Evolutionary conservation across 73 alveolate species (phyloP).

Genomic region (Strombidium stylifer): DNA sequence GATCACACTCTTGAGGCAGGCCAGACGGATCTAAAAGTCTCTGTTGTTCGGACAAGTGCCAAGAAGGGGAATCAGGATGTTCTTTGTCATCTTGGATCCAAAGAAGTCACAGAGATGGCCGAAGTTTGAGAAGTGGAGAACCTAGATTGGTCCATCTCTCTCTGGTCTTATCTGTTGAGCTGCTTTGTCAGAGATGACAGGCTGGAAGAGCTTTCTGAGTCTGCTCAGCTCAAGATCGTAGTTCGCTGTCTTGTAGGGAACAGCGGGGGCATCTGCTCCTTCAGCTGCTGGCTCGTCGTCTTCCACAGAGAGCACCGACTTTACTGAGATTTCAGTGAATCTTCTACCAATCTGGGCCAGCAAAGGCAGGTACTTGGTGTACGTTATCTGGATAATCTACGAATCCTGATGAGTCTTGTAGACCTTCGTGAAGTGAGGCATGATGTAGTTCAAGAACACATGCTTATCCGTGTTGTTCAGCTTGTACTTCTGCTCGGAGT

Average conservation of each 20-base stretch:
- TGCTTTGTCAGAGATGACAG: conserved; percentile 29
- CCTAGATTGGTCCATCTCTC: conserved; percentile 24
- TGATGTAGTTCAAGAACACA: conserved; percentile 40
- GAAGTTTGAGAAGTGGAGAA: conserved; percentile 8
- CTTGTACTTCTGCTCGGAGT: conserved; percentile 4
- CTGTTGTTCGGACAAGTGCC: conserved; percentile 38
- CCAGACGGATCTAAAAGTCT: conserved; percentile 20
- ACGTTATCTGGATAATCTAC: conserved; percentile 16
- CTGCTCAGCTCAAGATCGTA: conserved; percentile 38
- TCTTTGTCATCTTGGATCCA: conserved; percentile 46
- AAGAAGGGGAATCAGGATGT: conserved; percentile 29
- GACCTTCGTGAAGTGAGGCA: conserved; percentile 34
- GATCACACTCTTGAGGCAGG: conserved; percentile 26
- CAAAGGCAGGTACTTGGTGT: conserved; percentile 14
- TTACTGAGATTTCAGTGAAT: too few relatives aligned
- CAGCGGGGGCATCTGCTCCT: too few relatives aligned
- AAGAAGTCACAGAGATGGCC: conserved; percentile 33
- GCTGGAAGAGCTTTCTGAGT: conserved; percentile 23
- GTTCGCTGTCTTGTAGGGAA: too few relatives aligned
- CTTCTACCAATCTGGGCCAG: conserved; percentile 44
- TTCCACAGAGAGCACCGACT: too few relatives aligned
- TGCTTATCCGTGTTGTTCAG: conserved; percentile 25
- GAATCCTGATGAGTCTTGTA: conserved; percentile 7
- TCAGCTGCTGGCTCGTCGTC: too few relatives aligned
- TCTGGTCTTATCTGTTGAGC: conserved; percentile 9